Base-by-base conservation (phyloP, 2,329 filamentous ascomycete genomes). In the Cryphonectria japonica region DNA sequence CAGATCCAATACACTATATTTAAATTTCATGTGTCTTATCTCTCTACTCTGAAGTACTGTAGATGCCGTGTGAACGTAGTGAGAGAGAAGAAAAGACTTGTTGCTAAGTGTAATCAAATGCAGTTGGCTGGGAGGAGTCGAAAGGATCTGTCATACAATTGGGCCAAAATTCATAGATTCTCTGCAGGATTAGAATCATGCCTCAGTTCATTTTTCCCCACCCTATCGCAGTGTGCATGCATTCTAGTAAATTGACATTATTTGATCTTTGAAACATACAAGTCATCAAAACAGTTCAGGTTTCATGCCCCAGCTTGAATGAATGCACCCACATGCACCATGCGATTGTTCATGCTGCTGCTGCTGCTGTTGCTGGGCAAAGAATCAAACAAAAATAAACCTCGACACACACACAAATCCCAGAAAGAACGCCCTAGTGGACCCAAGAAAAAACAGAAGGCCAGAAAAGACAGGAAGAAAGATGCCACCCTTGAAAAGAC, bases 251-350 rank as follows among this genome's bases (percentile, higher is more conserved):
- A 59, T 32, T 59, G 54, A 22, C 26, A 59, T 59, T 32, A 50
- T 50, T n/a, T 50, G 26, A 59, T 32, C 29, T 32, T 29, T 59
- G 26, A 29, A 59, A 34, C 54, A 59, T 59, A 29, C 29, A 16
- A 29, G 26, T 32, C 54, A 2, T 59, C 26, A 14, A 59, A 32
- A 32, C 54, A 19, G 32, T 29, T 16, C 22, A 8, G 19, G 8
- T 50, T 50, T 50, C 54, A 32, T 59, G 13, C 13, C 26, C 13
- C 26, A 34, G 54, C 26, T 34, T 50, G 46, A n/a, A 50, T n/a
- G 46, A 32, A 59, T 59, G 54, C 54, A 59, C 54, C 54, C 46
- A 50, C 22, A 50, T 50, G 46, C 46, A 50, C 46, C 54, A 59
- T 59, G 14, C 14, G 14, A 59, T 8, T 9, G 37, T 39, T 13